These are phyloP conservation scores for Colletotrichum euphorbiae DNA, from an alignment of 2,329 filamentous ascomycete genomes.

Conservation along the genomic window DNA sequence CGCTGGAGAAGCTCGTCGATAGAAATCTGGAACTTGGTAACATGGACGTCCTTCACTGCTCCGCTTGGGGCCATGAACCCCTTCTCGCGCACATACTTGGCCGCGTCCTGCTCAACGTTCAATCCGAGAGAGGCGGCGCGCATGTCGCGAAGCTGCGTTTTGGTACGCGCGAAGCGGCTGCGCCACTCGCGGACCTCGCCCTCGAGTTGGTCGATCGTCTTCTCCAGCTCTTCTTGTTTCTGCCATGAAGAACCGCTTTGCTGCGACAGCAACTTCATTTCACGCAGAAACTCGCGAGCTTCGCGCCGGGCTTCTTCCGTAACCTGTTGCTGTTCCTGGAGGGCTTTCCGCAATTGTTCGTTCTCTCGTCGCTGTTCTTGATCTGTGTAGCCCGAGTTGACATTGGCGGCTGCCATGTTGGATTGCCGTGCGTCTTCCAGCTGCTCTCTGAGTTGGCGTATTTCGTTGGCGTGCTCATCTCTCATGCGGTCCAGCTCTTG, in stretches of 20 bases:
- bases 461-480: conserved; percentile 73
- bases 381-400: conserved; percentile 53
- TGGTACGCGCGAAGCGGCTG: conserved; percentile 86
- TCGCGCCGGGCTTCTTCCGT: conserved; percentile 89
- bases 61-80: conserved; percentile 79
- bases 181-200: conserved; percentile 91
- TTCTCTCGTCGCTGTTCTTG: conserved; percentile 75
- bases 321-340: conserved; percentile 81
- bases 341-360: conserved; percentile 71
- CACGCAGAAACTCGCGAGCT: conserved; percentile 83
- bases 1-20: conserved; percentile 89
- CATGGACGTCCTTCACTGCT: conserved; percentile 87
- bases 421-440: conserved; percentile 65
- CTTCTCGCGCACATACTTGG: conserved; percentile 72
- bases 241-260: conserved; percentile 84
- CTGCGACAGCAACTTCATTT: conserved; percentile 89
- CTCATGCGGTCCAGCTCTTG: conserved; percentile 81
- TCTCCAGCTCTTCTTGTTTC: conserved; percentile 81
- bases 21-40: conserved; percentile 94
- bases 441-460: conserved; percentile 72
- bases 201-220: conserved; percentile 81
- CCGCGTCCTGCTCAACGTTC: conserved; percentile 75
- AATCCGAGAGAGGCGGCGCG: conserved; percentile 84
- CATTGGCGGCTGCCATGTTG: conserved; percentile 35
- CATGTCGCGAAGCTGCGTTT: conserved; percentile 86